A percentile compares a stretch with the other conserved stretches of the same genome.
These are phyloP conservation scores for Rehmannia glutinosa DNA, from an alignment of 257 asterid species.

Conservation along the genomic window DNA sequence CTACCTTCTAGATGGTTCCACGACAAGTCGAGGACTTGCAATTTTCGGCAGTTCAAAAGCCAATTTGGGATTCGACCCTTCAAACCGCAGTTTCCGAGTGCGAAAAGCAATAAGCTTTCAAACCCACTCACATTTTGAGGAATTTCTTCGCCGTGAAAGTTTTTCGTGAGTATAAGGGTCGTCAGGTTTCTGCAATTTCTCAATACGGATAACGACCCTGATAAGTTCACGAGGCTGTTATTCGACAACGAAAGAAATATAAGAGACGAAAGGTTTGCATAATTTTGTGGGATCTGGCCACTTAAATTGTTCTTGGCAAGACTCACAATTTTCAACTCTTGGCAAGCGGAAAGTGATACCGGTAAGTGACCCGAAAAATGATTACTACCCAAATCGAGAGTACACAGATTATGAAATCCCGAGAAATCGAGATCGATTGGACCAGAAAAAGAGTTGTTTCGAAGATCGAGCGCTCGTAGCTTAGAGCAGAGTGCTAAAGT, in stretches of 20 bases:
- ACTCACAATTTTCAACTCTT: conserved; percentile 49
- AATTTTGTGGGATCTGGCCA: conserved; percentile 59
- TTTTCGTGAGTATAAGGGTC: conserved; percentile 73
- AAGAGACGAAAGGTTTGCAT: conserved; percentile 67
- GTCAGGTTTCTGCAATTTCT: conserved; percentile 61
- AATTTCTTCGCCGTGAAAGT: conserved; percentile 78
- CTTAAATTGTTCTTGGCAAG: conserved; percentile 58
- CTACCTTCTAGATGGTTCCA: conserved; percentile 76
- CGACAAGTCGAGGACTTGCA: conserved; percentile 89
- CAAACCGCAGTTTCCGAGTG: conserved; percentile 76
- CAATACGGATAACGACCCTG: conserved; percentile 55
- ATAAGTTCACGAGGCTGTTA: conserved; percentile 56
- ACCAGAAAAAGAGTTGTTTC: conserved; percentile 76
- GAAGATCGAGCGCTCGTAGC: conserved; percentile 66
- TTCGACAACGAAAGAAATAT: conserved; percentile 63
- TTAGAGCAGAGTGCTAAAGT: conserved; percentile 58
- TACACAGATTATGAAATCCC: conserved; percentile 45
- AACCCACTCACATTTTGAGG: conserved; percentile 56
- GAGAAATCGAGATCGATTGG: conserved; percentile 59
- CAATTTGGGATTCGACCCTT: conserved; percentile 71
- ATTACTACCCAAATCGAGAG: conserved; percentile 74
- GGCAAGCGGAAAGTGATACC: conserved; percentile 53
- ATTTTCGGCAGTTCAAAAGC: conserved; percentile 58
- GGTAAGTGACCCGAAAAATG: conserved; percentile 68
- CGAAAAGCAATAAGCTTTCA: conserved; percentile 57